A percentile compares a stretch with the other conserved stretches of the same genome.
phyloP scores from a whole-genome alignment of 2,329 filamentous ascomycete species.

The Cercospora citrullina region DNA sequence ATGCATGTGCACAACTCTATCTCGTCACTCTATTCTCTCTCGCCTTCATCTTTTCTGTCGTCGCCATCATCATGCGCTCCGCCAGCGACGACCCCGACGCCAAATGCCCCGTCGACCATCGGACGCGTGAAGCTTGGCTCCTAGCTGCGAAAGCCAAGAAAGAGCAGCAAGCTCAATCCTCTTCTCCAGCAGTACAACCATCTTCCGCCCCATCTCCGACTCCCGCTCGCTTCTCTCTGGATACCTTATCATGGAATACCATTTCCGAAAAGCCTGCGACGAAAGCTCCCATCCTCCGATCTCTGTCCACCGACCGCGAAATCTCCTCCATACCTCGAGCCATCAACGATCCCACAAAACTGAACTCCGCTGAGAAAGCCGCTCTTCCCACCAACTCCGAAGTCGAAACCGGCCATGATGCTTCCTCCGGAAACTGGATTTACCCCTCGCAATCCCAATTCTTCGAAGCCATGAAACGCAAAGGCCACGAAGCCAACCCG shows the following conservation, averaged over 20 bases:
- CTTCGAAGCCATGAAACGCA: slow-evolving; percentile 94
- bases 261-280: slow-evolving; percentile 24
- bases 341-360: slow-evolving; percentile 30
- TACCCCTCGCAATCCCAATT: slow-evolving; percentile 98
- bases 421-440: slow-evolving; percentile 82
- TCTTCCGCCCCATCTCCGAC: slow-evolving; percentile 15
- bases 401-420: slow-evolving; percentile 70
- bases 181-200: slow-evolving; percentile 25
- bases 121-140: slow-evolving; percentile 85
- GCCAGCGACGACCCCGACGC: slow-evolving; percentile 45
- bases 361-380: slow-evolving; percentile 41
- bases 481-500: slow-evolving; percentile 70
- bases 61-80: slow-evolving; percentile 28
- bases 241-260: slow-evolving; percentile 36
- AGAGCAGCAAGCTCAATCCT: slow-evolving; percentile 13
- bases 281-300: slow-evolving; percentile 35
- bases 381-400: slow-evolving; percentile 66
- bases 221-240: slow-evolving; percentile 36
- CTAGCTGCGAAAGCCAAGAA: slow-evolving; percentile 59
- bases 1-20: background rate
- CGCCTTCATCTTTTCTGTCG: background rate
- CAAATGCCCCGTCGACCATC: slow-evolving; percentile 84
- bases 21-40: background rate
- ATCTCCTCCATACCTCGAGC: slow-evolving; percentile 71
- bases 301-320: slow-evolving; percentile 67